These are phyloP conservation scores for Citeromyces hawaiiensis DNA, from an alignment of 1,139 yeast genomes.

Conservation along the genomic window DNA sequence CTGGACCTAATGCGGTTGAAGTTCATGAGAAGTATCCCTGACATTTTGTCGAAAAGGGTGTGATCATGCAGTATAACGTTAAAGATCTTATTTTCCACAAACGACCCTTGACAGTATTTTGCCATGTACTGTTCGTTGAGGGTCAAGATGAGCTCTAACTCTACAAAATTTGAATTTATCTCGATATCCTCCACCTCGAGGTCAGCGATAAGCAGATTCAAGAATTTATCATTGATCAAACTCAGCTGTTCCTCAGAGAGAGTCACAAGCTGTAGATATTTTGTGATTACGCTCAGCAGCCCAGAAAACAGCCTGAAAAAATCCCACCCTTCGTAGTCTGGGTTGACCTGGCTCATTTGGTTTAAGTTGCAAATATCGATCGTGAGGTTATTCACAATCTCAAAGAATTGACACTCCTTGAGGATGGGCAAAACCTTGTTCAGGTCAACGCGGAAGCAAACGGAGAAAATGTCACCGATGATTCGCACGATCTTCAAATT, in stretches of 20 bases:
- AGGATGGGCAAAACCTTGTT: slow-evolving; percentile 27
- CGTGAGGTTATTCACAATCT: slow-evolving; percentile 8
- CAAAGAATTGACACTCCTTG: slow-evolving; percentile 36
- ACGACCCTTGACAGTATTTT: slow-evolving; percentile 11
- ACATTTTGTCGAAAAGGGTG: slow-evolving; percentile 31
- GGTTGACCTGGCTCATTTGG: not conserved
- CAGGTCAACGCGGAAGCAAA: slow-evolving; percentile 28
- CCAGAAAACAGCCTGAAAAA: not conserved
- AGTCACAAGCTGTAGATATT: slow-evolving; percentile 12
- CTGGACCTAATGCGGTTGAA: slow-evolving; percentile 70
- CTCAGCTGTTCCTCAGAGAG: slow-evolving; percentile 27
- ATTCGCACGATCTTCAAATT: slow-evolving; percentile 11
- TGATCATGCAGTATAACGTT: slow-evolving; percentile 10
- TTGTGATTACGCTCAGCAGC: not conserved
- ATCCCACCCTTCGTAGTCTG: slow-evolving; percentile 1
- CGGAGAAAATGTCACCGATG: slow-evolving; percentile 34
- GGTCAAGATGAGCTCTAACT: slow-evolving; percentile 60
- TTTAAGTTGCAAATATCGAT: not conserved
- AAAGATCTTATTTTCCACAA: slow-evolving; percentile 17
- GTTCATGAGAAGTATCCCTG: slow-evolving; percentile 36
- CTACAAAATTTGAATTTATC: slow-evolving; percentile 54
- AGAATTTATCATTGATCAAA: slow-evolving; percentile 35
- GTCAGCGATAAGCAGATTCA: slow-evolving; percentile 38
- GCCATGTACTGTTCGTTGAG: slow-evolving; percentile 81
- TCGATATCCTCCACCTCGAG: slow-evolving; percentile 39